These are phyloP conservation scores for Naganishia randhawae DNA, from an alignment of 768 basidiomycete species.

Conservation along the genomic window DNA sequence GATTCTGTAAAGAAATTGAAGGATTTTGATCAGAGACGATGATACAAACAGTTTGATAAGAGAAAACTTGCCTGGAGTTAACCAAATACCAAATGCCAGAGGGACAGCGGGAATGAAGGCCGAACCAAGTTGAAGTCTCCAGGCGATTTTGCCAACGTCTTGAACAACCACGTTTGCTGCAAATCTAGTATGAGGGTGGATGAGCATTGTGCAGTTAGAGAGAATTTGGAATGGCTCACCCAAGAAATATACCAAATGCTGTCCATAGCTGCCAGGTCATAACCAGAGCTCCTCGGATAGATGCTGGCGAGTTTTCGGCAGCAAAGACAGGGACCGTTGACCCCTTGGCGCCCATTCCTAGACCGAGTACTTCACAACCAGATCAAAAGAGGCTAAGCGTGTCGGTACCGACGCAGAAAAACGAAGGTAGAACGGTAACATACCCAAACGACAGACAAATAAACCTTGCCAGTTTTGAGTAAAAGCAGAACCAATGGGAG, in stretches of 20 bases:
- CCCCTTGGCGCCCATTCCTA: slow-evolving; percentile 39
- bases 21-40: too few species aligned
- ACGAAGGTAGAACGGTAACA: too few species aligned
- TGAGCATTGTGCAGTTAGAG: not conserved
- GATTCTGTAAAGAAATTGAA: slow-evolving; percentile 24
- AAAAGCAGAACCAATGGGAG: slow-evolving; percentile 45
- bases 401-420: too few species aligned
- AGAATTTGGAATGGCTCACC: slow-evolving; percentile 49
- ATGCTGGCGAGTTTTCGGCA: slow-evolving; percentile 72
- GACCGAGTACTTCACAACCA: slow-evolving; percentile 3
- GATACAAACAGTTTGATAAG: too few species aligned
- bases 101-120: slow-evolving; percentile 43
- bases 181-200: slow-evolving; percentile 42
- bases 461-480: slow-evolving; percentile 35
- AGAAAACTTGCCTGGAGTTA: slow-evolving; percentile 35
- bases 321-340: slow-evolving; percentile 64
- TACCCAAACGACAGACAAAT: slow-evolving; percentile 9
- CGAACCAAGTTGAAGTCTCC: slow-evolving; percentile 53
- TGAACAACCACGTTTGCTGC: slow-evolving; percentile 24
- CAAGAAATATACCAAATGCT: slow-evolving; percentile 51
- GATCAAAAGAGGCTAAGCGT: too few species aligned
- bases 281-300: slow-evolving; percentile 80
- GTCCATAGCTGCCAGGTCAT: slow-evolving; percentile 72
- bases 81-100: slow-evolving; percentile 35
- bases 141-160: slow-evolving; percentile 29